Evolutionary conservation across 164 flowering plant species (phyloP).

Genomic region (Litsea cubeba): DNA sequence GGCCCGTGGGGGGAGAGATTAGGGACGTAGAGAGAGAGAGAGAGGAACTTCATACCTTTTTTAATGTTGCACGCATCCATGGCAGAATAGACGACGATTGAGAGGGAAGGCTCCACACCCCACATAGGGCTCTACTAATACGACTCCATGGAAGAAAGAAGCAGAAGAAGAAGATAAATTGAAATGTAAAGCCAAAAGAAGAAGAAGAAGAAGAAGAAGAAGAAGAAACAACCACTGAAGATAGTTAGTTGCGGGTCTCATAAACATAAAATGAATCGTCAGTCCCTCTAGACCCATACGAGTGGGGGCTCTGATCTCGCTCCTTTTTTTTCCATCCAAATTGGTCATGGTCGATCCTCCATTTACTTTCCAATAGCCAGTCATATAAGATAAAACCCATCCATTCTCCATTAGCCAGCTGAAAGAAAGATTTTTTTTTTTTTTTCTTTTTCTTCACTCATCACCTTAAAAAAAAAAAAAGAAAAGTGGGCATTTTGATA

Average conservation of each 20-base stretch:
- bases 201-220: conserved; percentile 10
- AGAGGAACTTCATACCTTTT: conserved; percentile 17
- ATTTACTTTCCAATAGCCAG: too few relatives aligned
- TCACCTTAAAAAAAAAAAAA: neutral
- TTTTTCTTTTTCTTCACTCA: neutral
- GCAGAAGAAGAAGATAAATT: neutral
- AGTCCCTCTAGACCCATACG: neutral
- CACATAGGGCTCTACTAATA: neutral
- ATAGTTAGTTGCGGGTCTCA: neutral
- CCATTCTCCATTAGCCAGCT: too few relatives aligned
- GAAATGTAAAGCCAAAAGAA: conserved; percentile 10
- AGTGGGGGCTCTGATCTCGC: too few relatives aligned
- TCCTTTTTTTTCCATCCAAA: too few relatives aligned
- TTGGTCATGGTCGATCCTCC: too few relatives aligned
- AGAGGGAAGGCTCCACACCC: neutral
- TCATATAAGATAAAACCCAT: too few relatives aligned
- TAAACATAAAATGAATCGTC: neutral
- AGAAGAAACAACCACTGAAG: neutral
- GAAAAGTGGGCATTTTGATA: neutral
- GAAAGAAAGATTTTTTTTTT: too few relatives aligned
- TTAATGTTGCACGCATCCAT: conserved; percentile 33
- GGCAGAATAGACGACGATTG: conserved; percentile 12
- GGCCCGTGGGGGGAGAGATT: neutral
- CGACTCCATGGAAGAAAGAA: neutral
- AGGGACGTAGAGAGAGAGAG: neutral